Conservation (phyloP, 139 green algal species). For the Trebouxia sp. region DNA sequence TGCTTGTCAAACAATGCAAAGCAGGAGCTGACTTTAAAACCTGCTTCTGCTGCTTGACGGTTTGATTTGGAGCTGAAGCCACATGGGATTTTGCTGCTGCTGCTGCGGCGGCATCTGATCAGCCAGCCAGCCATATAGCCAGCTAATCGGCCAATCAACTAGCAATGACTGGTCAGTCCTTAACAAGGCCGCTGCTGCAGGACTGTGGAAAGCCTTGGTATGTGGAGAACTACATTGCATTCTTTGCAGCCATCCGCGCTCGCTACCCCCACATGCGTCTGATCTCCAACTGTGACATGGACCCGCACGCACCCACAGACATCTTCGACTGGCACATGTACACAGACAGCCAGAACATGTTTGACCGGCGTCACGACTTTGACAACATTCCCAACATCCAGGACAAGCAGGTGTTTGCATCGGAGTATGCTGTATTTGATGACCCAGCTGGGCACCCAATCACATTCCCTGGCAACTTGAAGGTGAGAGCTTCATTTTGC, state of each 20-base stretch:
- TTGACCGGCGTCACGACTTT: constrained; percentile 30
- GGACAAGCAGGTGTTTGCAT: constrained; percentile 44
- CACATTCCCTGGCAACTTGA: constrained; percentile 21
- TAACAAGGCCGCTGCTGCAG: too few species aligned
- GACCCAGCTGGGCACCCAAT: constrained; percentile 45
- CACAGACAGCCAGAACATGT: constrained; percentile 39
- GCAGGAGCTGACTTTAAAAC: too few species aligned
- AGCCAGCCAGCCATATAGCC: too few species aligned
- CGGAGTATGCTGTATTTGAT: constrained; percentile 55
- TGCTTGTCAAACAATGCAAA: too few species aligned
- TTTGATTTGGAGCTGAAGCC: too few species aligned
- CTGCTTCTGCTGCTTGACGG: too few species aligned
- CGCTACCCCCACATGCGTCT: constrained; percentile 57
- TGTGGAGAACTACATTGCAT: constrained; percentile 51
- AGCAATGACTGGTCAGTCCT: too few species aligned
- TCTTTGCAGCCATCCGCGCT: constrained; percentile 48
- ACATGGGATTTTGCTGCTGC: too few species aligned
- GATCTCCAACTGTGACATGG: constrained; percentile 66
- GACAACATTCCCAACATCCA: background rate
- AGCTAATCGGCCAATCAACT: too few species aligned
- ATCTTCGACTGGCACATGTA: constrained; percentile 61
- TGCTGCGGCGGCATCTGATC: too few species aligned
- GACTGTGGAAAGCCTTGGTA: constrained; percentile 55
- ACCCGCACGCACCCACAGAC: constrained; percentile 45
- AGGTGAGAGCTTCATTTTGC: constrained; percentile 5